Conservation (phyloP, 805 yeast species). For the Brettanomyces bruxellensis region DNA sequence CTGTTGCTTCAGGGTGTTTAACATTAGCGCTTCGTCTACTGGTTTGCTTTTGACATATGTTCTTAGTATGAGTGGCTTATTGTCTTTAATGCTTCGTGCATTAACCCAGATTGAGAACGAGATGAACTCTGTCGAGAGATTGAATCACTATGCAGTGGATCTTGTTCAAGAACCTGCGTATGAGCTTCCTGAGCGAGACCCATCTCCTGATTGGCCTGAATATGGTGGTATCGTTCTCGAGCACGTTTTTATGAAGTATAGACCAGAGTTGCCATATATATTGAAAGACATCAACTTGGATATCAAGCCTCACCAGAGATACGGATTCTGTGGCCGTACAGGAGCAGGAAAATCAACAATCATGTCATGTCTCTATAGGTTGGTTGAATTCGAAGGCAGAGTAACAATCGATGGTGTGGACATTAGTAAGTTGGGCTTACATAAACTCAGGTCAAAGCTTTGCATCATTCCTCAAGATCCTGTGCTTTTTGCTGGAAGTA, state of each 20-base stretch:
- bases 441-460: slow-evolving; percentile 45
- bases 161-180: slow-evolving; percentile 62
- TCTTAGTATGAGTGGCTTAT: slow-evolving; percentile 46
- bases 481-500: slow-evolving; percentile 50
- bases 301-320: slow-evolving; percentile 49
- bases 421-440: slow-evolving; percentile 41
- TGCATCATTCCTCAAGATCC: slow-evolving; percentile 71
- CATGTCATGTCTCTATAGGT: slow-evolving; percentile 51
- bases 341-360: slow-evolving; percentile 77
- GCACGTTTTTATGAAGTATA: slow-evolving; percentile 43
- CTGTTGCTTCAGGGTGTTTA: slow-evolving; percentile 51
- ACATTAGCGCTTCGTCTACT: slow-evolving; percentile 47
- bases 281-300: slow-evolving; percentile 35
- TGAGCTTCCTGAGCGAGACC: slow-evolving; percentile 33
- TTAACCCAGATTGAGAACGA: slow-evolving; percentile 68
- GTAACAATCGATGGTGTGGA: slow-evolving; percentile 54
- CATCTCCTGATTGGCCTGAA: slow-evolving; percentile 40
- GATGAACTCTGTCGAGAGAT: slow-evolving; percentile 74
- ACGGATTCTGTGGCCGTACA: slow-evolving; percentile 84
- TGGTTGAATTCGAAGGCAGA: slow-evolving; percentile 44
- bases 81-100: slow-evolving; percentile 46
- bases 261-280: slow-evolving; percentile 54
- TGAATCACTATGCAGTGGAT: slow-evolving; percentile 52
- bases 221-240: slow-evolving; percentile 37
- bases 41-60: slow-evolving; percentile 57